Conservation (phyloP, 345 rosid species). For the Sapria himalayana region DNA sequence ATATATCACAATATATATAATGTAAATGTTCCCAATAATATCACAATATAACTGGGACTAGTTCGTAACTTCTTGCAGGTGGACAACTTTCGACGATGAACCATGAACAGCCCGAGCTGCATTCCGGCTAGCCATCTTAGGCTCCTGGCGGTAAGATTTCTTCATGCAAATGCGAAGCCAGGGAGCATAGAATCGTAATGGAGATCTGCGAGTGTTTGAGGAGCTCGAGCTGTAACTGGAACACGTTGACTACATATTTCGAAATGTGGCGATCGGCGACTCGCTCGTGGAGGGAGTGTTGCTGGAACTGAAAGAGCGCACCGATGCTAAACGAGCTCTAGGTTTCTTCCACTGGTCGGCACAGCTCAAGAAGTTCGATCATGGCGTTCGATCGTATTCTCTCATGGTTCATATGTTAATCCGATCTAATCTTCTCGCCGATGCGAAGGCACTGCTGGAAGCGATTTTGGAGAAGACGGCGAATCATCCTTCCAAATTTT, state of each 20-base stretch:
- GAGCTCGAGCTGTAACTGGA: slow-evolving; percentile 45
- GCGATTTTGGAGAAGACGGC: slow-evolving; percentile 23
- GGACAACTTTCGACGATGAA: too few species aligned
- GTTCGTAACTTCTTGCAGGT: too few species aligned
- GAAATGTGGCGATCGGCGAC: slow-evolving; percentile 15
- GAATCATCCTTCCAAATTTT: slow-evolving; percentile 8
- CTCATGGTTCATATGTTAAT: slow-evolving; percentile 37
- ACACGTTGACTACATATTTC: slow-evolving; percentile 24
- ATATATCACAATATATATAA: too few species aligned
- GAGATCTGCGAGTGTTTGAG: too few species aligned
- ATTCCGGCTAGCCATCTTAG: too few species aligned
- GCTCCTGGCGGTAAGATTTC: too few species aligned
- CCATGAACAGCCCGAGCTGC: too few species aligned
- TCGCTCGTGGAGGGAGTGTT: slow-evolving; percentile 24
- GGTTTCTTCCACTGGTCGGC: slow-evolving; percentile 73
- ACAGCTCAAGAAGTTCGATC: slow-evolving; percentile 20
- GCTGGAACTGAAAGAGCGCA: slow-evolving; percentile 40
- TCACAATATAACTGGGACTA: too few species aligned
- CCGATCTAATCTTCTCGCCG: slow-evolving; percentile 25
- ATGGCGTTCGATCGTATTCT: slow-evolving; percentile 28
- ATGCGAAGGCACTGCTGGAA: slow-evolving; percentile 44
- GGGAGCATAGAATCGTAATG: too few species aligned
- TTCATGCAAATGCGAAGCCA: too few species aligned
- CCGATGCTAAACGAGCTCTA: slow-evolving; percentile 40
- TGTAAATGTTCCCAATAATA: too few species aligned